Conservation (phyloP, 2,329 filamentous ascomycete genomes). For the Aspergillus niger region DNA sequence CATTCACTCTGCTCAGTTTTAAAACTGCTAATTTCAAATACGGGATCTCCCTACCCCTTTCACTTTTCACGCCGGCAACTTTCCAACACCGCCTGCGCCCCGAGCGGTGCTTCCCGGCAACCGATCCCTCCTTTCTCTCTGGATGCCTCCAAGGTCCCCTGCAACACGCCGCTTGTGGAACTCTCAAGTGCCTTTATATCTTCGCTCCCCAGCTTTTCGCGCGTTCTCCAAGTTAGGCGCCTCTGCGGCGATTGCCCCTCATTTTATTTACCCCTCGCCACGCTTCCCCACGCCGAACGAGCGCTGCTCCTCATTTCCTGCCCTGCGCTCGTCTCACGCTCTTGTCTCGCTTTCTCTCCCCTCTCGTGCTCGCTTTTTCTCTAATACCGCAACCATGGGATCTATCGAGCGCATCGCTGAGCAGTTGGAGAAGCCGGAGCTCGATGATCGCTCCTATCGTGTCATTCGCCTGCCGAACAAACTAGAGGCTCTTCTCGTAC, state of each 20-base stretch:
- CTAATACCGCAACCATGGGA: constrained; percentile 21
- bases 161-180: constrained; percentile 27
- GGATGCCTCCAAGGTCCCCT: constrained; percentile 43
- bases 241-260: constrained; percentile 20
- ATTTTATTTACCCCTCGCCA: constrained; percentile 20
- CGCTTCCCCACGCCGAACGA: constrained; percentile 16
- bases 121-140: constrained; percentile 21
- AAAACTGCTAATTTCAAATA: background rate
- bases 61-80: background rate
- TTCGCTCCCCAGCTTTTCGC: constrained; percentile 17
- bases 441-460: constrained; percentile 85
- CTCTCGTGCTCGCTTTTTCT: constrained; percentile 20
- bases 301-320: constrained; percentile 13
- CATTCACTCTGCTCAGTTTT: background rate
- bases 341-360: constrained; percentile 22
- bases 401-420: constrained; percentile 61
- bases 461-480: constrained; percentile 83
- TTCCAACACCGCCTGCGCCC: background rate
- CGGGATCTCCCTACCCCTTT: background rate
- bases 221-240: constrained; percentile 17
- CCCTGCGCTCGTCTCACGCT: constrained; percentile 12
- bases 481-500: constrained; percentile 87
- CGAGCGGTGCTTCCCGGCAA: constrained; percentile 6
- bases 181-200: constrained; percentile 15
- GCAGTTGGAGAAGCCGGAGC: constrained; percentile 74